These are phyloP conservation scores for Talaromyces albobiverticillius DNA, from an alignment of 2,329 filamentous ascomycete species.

Conservation along the genomic window DNA sequence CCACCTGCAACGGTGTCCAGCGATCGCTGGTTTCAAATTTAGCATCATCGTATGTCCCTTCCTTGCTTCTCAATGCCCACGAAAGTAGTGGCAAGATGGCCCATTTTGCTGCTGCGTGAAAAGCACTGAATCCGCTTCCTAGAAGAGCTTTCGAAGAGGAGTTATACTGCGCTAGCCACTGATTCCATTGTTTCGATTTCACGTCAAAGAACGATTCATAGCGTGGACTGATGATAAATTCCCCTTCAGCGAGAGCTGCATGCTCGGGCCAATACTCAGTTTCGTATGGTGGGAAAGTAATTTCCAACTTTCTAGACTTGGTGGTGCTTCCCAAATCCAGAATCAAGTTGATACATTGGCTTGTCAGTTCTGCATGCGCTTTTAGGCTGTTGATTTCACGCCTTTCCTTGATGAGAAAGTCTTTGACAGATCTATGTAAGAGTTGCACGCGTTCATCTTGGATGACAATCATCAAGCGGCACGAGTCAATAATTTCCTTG, in stretches of 20 bases:
- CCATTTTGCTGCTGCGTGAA: neutral
- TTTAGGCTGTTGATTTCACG: neutral
- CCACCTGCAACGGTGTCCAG: neutral
- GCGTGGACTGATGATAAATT: neutral
- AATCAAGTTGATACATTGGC: neutral
- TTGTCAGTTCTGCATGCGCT: neutral
- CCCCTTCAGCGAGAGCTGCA: neutral
- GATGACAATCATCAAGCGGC: conserved; percentile 16
- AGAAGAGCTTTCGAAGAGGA: neutral
- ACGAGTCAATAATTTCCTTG: conserved; percentile 15
- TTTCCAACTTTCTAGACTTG: neutral
- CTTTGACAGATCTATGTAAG: conserved; percentile 18
- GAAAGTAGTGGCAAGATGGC: neutral
- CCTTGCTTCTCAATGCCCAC: neutral
- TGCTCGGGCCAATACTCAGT: neutral
- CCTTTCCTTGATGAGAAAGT: conserved; percentile 13
- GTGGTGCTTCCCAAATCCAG: neutral
- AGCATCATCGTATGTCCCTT: neutral
- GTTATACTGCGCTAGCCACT: neutral
- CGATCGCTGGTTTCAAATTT: neutral
- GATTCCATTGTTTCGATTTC: neutral
- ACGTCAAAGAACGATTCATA: neutral
- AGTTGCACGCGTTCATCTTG: conserved; percentile 15
- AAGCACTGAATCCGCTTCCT: neutral
- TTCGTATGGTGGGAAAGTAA: neutral